Base-by-base conservation (phyloP, 116 monocot genomes). In the Zostera marina region DNA sequence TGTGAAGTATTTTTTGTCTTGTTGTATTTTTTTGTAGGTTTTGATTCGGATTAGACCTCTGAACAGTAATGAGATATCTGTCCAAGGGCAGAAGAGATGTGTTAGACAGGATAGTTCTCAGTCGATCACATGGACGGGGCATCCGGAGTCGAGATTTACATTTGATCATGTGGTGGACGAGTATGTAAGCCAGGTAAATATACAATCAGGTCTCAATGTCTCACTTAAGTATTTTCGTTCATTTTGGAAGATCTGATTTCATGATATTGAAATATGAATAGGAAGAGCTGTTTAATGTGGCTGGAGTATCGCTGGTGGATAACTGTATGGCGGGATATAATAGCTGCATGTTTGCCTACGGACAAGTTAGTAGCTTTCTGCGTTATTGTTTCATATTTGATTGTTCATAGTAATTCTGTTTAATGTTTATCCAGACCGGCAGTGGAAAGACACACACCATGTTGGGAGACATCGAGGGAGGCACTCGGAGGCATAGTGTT, bases 341-440 rank as follows among this genome's bases (percentile, higher is more conserved):
- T 60, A 89, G 89, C 47, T 98, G 96, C 55, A 98, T 98, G 80
- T 98, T 98, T 79, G 96, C 96, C 22, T 98, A 98, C 63, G 96
- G 96, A 1, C 96, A 98, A 63, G 96, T 98, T 49, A 71, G 77
- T 63, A 40, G 16, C 48, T 43, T 60, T 60, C 17, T 58, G 59
- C 21, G 8, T 14, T 41, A 20, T 44, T 45, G 5, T 11, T 20
- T 44, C 45, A 21, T 44, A 22, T 44, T 60, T 60, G 17, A 11
- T 25, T 17, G 52, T 26, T 8, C 24, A 53, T 65, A 16, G 9
- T 56, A 48, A 43, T 3, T 22, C 22, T 45, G 17, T 25, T 15
- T 5, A 1, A 23, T 39, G 53, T 42, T 63, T 67, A 67, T 60
- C 32, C 63, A 98, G 96, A 98, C 96, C 25, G 96, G 96, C 6